Conservation (phyloP, 441 rosid species). For the Pelargonium myrrhifolium region DNA sequence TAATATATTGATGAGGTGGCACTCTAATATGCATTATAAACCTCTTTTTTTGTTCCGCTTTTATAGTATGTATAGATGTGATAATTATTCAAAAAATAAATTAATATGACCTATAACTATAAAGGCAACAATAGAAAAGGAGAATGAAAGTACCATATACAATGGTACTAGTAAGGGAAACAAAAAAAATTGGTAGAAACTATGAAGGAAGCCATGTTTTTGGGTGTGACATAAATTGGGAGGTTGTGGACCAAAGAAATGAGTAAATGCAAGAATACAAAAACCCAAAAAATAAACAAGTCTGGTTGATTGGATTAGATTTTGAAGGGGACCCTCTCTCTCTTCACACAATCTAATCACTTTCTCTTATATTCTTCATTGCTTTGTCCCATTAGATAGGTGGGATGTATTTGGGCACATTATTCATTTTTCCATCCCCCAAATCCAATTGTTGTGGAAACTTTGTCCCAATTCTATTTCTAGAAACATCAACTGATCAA, state of each 20-base stretch:
- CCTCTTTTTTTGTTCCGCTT: no score
- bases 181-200: background rate
- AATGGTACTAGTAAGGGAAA: background rate
- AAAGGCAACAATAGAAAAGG: background rate
- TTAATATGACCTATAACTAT: no score
- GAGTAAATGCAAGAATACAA: conserved; percentile 3
- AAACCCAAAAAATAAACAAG: conserved; percentile 17
- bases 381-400: conserved; percentile 22
- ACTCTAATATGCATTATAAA: no score
- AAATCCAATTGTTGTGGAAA: conserved; percentile 7
- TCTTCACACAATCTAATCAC: conserved; percentile 18
- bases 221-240: background rate
- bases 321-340: background rate
- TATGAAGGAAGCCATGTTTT: background rate
- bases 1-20: no score
- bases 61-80: no score
- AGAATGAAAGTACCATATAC: background rate
- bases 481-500: conserved; percentile 8
- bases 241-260: background rate
- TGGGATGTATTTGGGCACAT: conserved; percentile 19
- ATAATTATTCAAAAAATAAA: background rate
- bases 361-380: conserved; percentile 16
- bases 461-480: conserved; percentile 16
- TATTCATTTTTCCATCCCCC: background rate
- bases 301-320: conserved; percentile 16